A percentile compares a stretch with the other conserved stretches of the same genome.
phyloP scores from a whole-genome alignment of 176 grass and related monocot genomes.

The Dendrocalamus sinicus region DNA sequence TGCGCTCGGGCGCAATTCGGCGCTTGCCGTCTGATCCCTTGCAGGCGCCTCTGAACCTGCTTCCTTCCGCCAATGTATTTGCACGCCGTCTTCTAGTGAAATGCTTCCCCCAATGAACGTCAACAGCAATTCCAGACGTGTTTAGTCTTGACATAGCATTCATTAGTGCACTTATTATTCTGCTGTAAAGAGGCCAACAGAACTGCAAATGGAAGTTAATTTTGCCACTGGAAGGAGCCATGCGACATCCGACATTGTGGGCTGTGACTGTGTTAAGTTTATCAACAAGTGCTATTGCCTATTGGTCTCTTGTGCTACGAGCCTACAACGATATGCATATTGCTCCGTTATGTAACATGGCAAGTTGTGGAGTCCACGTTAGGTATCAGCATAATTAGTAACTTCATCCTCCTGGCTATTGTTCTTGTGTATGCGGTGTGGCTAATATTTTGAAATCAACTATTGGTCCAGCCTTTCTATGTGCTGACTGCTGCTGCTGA shows the following conservation, averaged over 20 bases:
- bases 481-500: too few relatives aligned
- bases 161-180: neutral
- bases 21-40: too few relatives aligned
- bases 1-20: too few relatives aligned
- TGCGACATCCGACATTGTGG: slow-evolving; percentile 27
- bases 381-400: slow-evolving; percentile 1
- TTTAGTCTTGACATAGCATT: slow-evolving; percentile 2
- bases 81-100: too few relatives aligned
- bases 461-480: neutral
- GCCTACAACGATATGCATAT: neutral
- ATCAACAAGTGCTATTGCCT: neutral
- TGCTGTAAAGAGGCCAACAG: slow-evolving; percentile 5
- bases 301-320: slow-evolving; percentile 7
- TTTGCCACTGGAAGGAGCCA: neutral
- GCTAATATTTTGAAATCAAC: neutral
- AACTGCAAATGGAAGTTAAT: neutral
- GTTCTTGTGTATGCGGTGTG: neutral
- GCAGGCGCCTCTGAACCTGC: too few relatives aligned
- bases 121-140: neutral
- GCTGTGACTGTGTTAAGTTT: slow-evolving; percentile 43
- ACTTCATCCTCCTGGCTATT: neutral
- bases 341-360: neutral
- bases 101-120: too few relatives aligned
- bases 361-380: slow-evolving; percentile 30
- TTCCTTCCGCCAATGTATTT: too few relatives aligned